Conservation (phyloP, 2,329 filamentous ascomycete species). For the Aspergillus neotritici region DNA sequence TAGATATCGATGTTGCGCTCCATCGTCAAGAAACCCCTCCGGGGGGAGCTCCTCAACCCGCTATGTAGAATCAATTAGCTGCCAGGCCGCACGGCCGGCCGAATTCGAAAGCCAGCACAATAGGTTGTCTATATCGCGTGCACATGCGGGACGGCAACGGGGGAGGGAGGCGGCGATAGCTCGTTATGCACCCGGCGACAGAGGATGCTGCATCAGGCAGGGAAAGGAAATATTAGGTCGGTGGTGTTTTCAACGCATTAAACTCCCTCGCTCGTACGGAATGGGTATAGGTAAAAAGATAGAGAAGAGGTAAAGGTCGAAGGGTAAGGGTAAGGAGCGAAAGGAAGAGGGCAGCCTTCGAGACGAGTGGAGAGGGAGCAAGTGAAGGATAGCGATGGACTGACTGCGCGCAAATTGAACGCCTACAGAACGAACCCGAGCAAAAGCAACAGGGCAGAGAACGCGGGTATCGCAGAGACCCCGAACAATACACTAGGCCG, state of each 20-base stretch:
- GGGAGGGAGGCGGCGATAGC: constrained; percentile 16
- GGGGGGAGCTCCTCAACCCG: constrained; percentile 15
- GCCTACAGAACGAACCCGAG: constrained; percentile 23
- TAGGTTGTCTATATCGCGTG: constrained; percentile 15
- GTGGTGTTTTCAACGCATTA: constrained; percentile 25
- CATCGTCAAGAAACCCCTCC: constrained; percentile 27
- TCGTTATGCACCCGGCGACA: constrained; percentile 18
- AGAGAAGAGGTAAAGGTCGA: constrained; percentile 12
- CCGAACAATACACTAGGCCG: constrained; percentile 33
- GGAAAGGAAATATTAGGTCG: constrained; percentile 17
- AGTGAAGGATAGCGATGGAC: constrained; percentile 15
- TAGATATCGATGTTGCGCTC: constrained; percentile 47
- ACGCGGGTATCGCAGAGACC: constrained; percentile 38
- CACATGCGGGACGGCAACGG: constrained; percentile 27
- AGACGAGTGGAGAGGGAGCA: constrained; percentile 11
- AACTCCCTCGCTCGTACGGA: constrained; percentile 11
- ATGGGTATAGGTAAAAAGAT: constrained; percentile 2
- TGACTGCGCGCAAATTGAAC: constrained; percentile 27
- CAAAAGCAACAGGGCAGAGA: constrained; percentile 21
- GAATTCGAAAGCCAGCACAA: constrained; percentile 24
- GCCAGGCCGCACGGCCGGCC: constrained; percentile 39
- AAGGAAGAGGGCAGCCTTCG: constrained; percentile 9
- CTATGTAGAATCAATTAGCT: constrained; percentile 19
- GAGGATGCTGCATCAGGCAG: constrained; percentile 24
- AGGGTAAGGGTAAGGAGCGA: constrained; percentile 11